A percentile compares a stretch with the other conserved stretches of the same genome.
Conservation (phyloP, 1,139 yeast species). For the Hyphopichia buzzinii region DNA sequence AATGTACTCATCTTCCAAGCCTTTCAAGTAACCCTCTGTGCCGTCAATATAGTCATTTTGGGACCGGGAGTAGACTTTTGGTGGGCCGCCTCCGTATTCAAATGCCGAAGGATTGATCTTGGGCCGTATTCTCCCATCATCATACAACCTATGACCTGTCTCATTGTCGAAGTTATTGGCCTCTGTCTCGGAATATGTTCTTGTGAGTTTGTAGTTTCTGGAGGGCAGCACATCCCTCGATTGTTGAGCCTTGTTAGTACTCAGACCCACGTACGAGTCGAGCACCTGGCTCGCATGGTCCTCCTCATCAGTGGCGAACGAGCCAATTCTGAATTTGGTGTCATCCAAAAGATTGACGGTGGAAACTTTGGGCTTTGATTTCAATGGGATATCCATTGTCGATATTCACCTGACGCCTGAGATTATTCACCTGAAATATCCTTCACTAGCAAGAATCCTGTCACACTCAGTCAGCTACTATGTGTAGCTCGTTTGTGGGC, state of each 20-base stretch:
- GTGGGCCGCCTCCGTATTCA: conserved; percentile 5
- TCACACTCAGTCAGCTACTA: too few species aligned
- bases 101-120: conserved; percentile 10
- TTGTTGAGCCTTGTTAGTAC: not conserved
- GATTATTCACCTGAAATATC: too few species aligned
- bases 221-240: conserved; percentile 2
- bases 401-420: too few species aligned
- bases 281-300: not conserved
- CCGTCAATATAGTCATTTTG: conserved; percentile 24
- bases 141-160: conserved; percentile 49
- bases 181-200: conserved; percentile 59
- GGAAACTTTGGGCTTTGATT: conserved; percentile 43
- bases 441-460: too few species aligned
- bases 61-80: conserved; percentile 30
- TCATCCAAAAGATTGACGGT: conserved; percentile 33
- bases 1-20: conserved; percentile 70
- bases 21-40: conserved; percentile 21
- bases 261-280: not conserved
- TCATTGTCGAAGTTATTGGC: conserved; percentile 50
- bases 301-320: conserved; percentile 5
- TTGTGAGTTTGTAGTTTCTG: conserved; percentile 27
- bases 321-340: conserved; percentile 15
- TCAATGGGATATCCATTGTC: conserved; percentile 39
- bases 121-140: conserved; percentile 49
- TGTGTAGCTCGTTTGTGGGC: too few species aligned